A percentile compares a stretch with the other conserved stretches of the same genome.
Evolutionary conservation across 1,284 basidiomycete genomes (phyloP).

Genomic region (Sanghuangporus baumii): DNA sequence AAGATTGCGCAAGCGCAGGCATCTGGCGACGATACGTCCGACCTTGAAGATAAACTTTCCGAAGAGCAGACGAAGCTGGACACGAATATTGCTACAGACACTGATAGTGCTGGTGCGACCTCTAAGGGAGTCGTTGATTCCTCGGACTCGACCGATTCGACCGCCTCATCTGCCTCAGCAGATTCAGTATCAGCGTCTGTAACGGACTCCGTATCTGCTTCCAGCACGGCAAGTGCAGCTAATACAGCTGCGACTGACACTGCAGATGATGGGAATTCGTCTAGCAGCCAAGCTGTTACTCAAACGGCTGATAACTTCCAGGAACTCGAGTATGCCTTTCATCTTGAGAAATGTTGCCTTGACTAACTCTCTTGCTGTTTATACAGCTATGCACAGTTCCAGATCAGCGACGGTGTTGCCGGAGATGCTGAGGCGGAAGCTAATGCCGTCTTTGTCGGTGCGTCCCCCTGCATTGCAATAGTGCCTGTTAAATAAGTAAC

Average conservation of each 20-base stretch:
- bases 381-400: conserved; percentile 32
- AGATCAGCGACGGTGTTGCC: conserved; percentile 40
- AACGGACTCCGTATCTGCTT: neutral
- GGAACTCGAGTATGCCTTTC: conserved; percentile 20
- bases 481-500: conserved; percentile 34
- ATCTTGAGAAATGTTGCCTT: too few species aligned
- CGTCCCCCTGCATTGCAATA: conserved; percentile 40
- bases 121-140: conserved; percentile 28
- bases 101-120: conserved; percentile 27
- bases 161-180: neutral
- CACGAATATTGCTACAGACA: conserved; percentile 34
- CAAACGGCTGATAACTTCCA: conserved; percentile 19
- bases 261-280: neutral
- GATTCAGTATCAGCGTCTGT: neutral
- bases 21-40: conserved; percentile 29
- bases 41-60: conserved; percentile 25
- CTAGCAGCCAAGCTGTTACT: conserved; percentile 6
- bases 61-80: conserved; percentile 33
- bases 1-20: conserved; percentile 35
- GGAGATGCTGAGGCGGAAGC: conserved; percentile 38
- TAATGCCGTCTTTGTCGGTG: conserved; percentile 35
- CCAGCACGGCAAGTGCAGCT: neutral
- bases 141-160: neutral
- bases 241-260: neutral
- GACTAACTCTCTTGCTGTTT: neutral